A percentile compares a stretch with the other conserved stretches of the same genome.
These are phyloP conservation scores for Blastobotrys mokoenaii DNA, from an alignment of 805 yeast species.

Conservation along the genomic window DNA sequence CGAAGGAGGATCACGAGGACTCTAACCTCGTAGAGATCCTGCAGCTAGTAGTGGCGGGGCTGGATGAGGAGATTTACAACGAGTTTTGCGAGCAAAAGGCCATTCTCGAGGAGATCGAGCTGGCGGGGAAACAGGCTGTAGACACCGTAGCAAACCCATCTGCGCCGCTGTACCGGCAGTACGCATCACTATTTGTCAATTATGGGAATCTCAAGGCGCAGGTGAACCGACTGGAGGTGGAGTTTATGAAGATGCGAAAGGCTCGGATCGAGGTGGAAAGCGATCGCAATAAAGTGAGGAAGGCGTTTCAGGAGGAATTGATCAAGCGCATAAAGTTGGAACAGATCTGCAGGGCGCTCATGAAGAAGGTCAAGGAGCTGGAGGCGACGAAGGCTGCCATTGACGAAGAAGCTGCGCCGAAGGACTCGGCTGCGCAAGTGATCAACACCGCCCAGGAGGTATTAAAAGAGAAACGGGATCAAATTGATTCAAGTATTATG, in stretches of 20 bases:
- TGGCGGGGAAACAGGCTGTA: conserved; percentile 4
- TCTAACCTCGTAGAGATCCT: conserved; percentile 14
- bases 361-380: background rate
- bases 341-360: background rate
- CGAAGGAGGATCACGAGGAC: conserved; percentile 4
- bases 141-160: background rate
- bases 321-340: background rate
- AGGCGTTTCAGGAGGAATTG: background rate
- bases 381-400: background rate
- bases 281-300: background rate
- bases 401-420: background rate
- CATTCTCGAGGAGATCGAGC: conserved; percentile 5
- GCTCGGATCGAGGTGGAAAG: conserved; percentile 1
- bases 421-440: background rate
- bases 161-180: background rate
- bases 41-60: conserved; percentile 21
- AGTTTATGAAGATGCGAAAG: conserved; percentile 5
- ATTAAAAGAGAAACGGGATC: background rate
- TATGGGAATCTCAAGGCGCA: conserved; percentile 7
- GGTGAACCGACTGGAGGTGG: conserved; percentile 6
- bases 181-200: background rate
- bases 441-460: background rate
- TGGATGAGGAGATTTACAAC: conserved; percentile 22
- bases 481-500: background rate
- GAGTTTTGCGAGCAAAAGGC: conserved; percentile 16